Conservation (phyloP, 306 rosid species). For the Cucurbita maxima region DNA sequence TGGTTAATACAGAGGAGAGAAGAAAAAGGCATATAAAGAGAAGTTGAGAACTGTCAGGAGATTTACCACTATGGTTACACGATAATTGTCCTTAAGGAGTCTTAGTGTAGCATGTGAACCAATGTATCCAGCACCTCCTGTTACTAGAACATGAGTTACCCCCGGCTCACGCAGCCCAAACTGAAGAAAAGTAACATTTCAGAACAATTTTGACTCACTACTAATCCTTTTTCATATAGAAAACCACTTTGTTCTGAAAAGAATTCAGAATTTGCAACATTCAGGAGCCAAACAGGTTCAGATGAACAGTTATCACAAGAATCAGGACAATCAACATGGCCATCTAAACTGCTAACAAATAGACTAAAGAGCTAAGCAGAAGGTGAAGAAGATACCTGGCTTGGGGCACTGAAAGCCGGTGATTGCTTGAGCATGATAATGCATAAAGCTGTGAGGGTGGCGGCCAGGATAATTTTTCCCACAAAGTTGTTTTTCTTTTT, state of each 20-base stretch:
- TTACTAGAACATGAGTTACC: slow-evolving; percentile 69
- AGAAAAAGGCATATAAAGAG: neutral
- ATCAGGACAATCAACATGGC: neutral
- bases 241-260: neutral
- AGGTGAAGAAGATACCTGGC: slow-evolving; percentile 30
- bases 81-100: slow-evolving; percentile 57
- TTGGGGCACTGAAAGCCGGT: slow-evolving; percentile 35
- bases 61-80: slow-evolving; percentile 85
- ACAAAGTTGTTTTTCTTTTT: slow-evolving; percentile 39
- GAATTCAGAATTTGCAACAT: neutral
- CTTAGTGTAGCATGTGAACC: slow-evolving; percentile 89
- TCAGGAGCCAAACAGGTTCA: neutral
- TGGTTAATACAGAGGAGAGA: neutral
- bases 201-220: neutral
- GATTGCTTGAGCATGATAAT: slow-evolving; percentile 54
- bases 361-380: neutral
- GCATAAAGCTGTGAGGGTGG: slow-evolving; percentile 41
- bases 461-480: slow-evolving; percentile 47
- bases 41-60: neutral
- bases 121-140: slow-evolving; percentile 95
- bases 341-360: neutral
- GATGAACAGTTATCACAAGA: neutral
- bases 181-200: slow-evolving; percentile 20
- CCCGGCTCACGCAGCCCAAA: slow-evolving; percentile 50
- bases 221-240: neutral